phyloP scores from a whole-genome alignment of 1,284 basidiomycete genomes.

The Tilletiaria anomala region DNA sequence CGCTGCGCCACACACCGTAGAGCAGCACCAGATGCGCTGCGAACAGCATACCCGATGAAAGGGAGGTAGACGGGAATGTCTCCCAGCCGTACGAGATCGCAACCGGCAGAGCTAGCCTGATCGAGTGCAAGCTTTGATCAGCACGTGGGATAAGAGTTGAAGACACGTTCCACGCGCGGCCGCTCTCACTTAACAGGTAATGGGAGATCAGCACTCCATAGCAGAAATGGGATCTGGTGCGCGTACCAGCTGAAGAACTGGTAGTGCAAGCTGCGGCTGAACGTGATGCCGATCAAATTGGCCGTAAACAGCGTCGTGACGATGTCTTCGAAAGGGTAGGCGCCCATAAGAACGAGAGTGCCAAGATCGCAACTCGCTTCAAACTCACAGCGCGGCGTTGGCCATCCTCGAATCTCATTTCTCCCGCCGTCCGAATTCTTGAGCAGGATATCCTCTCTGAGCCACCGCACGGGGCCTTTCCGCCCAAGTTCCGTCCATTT shows the following conservation, averaged over 20 bases:
- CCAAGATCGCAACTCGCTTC: not conserved
- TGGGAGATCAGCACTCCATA: slow-evolving; percentile 46
- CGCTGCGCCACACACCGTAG: not conserved
- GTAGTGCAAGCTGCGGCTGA: slow-evolving; percentile 90
- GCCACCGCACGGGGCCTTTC: too few relatives aligned
- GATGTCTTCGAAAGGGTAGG: slow-evolving; percentile 52
- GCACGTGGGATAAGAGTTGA: not conserved
- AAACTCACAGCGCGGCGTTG: not conserved
- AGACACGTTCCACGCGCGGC: not conserved
- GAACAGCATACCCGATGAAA: slow-evolving; percentile 3
- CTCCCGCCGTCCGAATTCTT: too few relatives aligned
- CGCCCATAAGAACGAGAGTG: too few relatives aligned
- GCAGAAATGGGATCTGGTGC: slow-evolving; percentile 73
- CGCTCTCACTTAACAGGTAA: slow-evolving; percentile 9
- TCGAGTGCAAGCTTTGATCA: not conserved
- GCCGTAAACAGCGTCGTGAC: slow-evolving; percentile 71
- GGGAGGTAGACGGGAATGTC: slow-evolving; percentile 7
- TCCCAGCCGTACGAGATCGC: slow-evolving; percentile 9
- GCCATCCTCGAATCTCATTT: too few relatives aligned
- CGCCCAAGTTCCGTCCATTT: slow-evolving; percentile 53
- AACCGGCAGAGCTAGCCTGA: slow-evolving; percentile 5
- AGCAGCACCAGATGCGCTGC: slow-evolving; percentile 2
- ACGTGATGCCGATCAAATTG: slow-evolving; percentile 79
- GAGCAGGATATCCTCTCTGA: too few relatives aligned
- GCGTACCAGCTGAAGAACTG: slow-evolving; percentile 99